phyloP scores from a whole-genome alignment of 116 monocot species.

The Zostera marina region DNA sequence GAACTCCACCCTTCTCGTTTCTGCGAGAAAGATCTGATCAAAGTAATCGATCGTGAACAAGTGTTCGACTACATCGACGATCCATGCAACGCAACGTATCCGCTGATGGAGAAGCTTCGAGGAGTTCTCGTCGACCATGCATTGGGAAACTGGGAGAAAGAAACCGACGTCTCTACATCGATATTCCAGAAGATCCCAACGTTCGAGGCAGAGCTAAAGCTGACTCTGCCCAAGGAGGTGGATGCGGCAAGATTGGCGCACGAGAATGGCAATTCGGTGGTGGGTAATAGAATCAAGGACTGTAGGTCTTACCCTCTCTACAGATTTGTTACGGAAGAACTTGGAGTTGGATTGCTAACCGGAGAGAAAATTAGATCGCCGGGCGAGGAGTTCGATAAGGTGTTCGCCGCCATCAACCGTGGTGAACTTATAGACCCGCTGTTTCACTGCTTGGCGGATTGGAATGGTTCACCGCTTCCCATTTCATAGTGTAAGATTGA shows the following conservation, averaged over 20 bases:
- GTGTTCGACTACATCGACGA: constrained; percentile 54
- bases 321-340: constrained; percentile 8
- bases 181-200: neutral
- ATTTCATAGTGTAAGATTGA: too few species aligned
- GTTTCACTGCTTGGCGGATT: too few species aligned
- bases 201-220: too few species aligned
- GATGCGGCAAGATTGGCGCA: constrained; percentile 1
- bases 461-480: too few species aligned
- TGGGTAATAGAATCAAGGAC: constrained; percentile 3
- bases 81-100: constrained; percentile 22
- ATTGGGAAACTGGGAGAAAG: constrained; percentile 2
- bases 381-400: neutral
- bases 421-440: neutral
- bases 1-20: too few species aligned
- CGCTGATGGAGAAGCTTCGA: constrained; percentile 20
- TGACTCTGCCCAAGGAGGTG: neutral
- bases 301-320: constrained; percentile 14
- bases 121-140: constrained; percentile 24
- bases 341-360: neutral
- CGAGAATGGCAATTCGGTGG: constrained; percentile 5
- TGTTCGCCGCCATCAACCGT: neutral
- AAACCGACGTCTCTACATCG: neutral
- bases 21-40: too few species aligned
- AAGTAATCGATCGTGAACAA: constrained; percentile 3
- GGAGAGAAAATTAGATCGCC: neutral